Base-by-base conservation (phyloP, 1,284 basidiomycete species). In the Microbotryum silenes-acaulis region DNA sequence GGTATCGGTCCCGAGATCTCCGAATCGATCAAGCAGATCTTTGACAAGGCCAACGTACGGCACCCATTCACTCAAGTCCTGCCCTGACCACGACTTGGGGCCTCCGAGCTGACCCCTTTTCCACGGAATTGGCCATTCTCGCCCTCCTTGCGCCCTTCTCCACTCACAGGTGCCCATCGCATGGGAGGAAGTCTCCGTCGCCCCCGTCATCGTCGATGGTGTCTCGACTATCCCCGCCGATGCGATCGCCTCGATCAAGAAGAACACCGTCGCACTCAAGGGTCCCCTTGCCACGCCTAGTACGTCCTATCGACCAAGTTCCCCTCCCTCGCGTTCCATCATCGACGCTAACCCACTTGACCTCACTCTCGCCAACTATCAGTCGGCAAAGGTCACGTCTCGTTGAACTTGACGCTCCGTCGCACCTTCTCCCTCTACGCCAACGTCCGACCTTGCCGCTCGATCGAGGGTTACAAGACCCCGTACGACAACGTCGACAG, bases 361-460 rank as follows among this genome's bases (percentile, higher is more conserved):
- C 57, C 63, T 70, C 69, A 6, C 63, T 74, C 52, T 74, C 71
- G 57, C 37, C 16, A 16, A 12, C 37, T 42, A n/a, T 61, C 75
- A 90, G 91, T 98, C 78, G 96, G 94, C 73, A 97, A 97, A 82
- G 94, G 94, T 52, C 96, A 97, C 78, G 93, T 97, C 70, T 98
- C 96, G 59, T 81, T 98, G 69, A 99, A 99, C 80, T 80, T 98
- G 78, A 97, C 94, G 49, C 83, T 98, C 60, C 87, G 96, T 69
- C 84, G 94, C 73, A 97, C 94, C 8, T 98, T 99, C 81, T 90
- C 91, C 77, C 85, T 98, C 62, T 99, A 97, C 75, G 96, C 96
- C 74, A 98, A 98, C 76, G 94, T 98, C 71, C 86, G 94, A 67
- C 96, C 94, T 55, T 99, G 96, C 75, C 84, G 86, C 55, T 97